Percentiles rank a stretch among this genome's conserved stretches.
Conservation (phyloP, 768 basidiomycete species). For the Boletus pseudo-olivaceus region DNA sequence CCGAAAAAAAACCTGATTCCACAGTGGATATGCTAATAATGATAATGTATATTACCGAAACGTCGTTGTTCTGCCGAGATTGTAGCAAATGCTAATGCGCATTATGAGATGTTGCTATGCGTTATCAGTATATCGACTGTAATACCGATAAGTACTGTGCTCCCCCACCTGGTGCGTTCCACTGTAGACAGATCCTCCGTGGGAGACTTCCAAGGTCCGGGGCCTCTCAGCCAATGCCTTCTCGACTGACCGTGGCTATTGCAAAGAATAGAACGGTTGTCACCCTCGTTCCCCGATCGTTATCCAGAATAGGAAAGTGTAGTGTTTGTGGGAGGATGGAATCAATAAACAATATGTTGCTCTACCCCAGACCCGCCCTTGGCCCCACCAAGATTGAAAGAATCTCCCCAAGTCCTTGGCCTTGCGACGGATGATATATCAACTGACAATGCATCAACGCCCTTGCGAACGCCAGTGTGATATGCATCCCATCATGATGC, state of each 20-base stretch:
- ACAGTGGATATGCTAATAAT: too few relatives aligned
- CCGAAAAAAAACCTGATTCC: background rate
- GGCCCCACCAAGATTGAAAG: background rate
- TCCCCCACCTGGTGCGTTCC: background rate
- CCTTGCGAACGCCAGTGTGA: background rate
- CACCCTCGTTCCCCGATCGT: background rate
- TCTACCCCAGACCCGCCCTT: background rate
- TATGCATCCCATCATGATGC: background rate
- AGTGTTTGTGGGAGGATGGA: background rate
- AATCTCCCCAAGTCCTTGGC: background rate
- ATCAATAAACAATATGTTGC: background rate
- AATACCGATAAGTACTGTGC: background rate
- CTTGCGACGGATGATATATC: too few relatives aligned
- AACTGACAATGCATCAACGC: background rate
- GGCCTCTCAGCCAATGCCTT: background rate
- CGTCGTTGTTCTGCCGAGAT: too few relatives aligned
- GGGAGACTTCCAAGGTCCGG: background rate
- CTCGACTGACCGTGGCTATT: background rate
- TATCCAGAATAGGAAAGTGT: constrained; percentile 6
- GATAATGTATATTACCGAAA: too few relatives aligned
- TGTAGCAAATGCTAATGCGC: too few relatives aligned
- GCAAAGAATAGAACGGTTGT: background rate
- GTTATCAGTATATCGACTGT: too few relatives aligned
- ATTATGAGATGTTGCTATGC: too few relatives aligned
- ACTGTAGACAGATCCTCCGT: background rate